These are phyloP conservation scores for Raphanus raphanistrum DNA, from an alignment of 345 rosid species.

Conservation along the genomic window DNA sequence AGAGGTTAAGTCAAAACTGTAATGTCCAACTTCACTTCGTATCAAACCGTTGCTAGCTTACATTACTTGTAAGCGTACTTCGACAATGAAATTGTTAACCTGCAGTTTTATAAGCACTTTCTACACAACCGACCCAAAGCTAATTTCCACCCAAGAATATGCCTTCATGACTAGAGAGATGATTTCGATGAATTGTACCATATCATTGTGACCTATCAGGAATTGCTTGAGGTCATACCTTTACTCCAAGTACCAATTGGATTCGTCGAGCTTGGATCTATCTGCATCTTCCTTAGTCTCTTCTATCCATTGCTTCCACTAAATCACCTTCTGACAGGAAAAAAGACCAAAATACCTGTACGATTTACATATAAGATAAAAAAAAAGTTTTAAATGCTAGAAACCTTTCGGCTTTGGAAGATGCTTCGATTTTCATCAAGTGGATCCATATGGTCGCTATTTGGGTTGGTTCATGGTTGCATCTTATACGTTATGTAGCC, in stretches of 20 bases:
- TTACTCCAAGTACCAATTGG: not conserved
- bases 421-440: not conserved
- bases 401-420: not conserved
- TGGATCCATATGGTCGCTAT: not conserved
- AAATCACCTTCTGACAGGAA: not conserved
- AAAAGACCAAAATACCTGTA: not conserved
- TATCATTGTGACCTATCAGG: not conserved
- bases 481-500: not conserved
- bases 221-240: not conserved
- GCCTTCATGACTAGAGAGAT: not conserved
- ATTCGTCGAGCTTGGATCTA: not conserved
- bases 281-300: not conserved
- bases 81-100: constrained; percentile 50
- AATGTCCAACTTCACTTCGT: not conserved
- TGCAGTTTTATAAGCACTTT: not conserved
- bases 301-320: not conserved
- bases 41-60: not conserved
- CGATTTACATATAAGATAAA: not conserved
- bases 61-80: constrained; percentile 50
- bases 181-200: not conserved
- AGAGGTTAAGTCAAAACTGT: not conserved
- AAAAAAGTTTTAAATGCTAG: not conserved
- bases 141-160: not conserved
- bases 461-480: not conserved
- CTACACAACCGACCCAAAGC: not conserved